Percentiles rank a stretch among this genome's conserved stretches.
These are phyloP conservation scores for Xerocomellus chrysenteron DNA, from an alignment of 768 basidiomycete species.

Conservation along the genomic window DNA sequence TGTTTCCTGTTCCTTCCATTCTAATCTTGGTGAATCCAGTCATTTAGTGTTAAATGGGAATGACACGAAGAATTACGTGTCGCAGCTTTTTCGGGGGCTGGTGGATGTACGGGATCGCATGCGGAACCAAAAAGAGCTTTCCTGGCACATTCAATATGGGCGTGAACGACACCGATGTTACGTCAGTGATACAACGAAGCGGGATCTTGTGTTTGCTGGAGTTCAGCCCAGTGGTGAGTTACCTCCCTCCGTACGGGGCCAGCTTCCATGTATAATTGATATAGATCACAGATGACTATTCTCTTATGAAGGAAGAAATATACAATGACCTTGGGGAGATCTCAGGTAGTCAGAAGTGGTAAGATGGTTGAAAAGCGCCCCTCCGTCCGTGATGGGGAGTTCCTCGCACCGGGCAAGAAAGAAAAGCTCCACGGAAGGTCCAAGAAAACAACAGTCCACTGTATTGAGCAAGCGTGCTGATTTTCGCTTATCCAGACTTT, in stretches of 20 bases:
- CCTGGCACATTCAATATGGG: background rate
- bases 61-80: background rate
- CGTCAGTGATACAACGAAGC: background rate
- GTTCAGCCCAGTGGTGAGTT: conserved; percentile 20
- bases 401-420: background rate
- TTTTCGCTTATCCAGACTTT: background rate
- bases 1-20: background rate
- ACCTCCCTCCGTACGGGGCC: background rate
- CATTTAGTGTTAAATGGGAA: conserved; percentile 14
- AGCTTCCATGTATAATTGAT: background rate
- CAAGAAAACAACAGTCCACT: conserved; percentile 23
- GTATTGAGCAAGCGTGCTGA: conserved; percentile 12
- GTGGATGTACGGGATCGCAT: conserved; percentile 9
- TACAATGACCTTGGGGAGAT: conserved; percentile 12
- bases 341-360: conserved; percentile 6
- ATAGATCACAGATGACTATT: conserved; percentile 19
- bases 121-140: rapidly evolving
- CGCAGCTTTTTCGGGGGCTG: background rate
- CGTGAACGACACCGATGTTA: background rate
- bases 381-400: rapidly evolving
- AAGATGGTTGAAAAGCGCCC: rapidly evolving
- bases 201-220: conserved; percentile 16
- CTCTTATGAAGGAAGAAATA: conserved; percentile 5
- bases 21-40: background rate
- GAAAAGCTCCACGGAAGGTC: conserved; percentile 17